These are phyloP conservation scores for Pseudonitzschia pungens DNA, from an alignment of 108 stramenopile genomes.

Conservation along the genomic window DNA sequence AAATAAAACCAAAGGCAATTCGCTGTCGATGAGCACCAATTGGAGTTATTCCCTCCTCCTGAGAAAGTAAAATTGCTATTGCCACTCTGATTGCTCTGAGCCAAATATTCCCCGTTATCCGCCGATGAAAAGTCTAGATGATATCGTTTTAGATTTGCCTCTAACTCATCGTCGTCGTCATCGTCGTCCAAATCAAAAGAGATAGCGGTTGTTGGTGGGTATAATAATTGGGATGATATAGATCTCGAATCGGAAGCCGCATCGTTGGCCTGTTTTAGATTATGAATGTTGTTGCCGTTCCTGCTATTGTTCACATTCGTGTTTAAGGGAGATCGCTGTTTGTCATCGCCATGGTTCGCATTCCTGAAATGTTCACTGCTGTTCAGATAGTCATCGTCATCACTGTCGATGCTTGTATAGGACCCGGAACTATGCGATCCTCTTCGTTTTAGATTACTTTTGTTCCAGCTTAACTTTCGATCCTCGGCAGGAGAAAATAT, in stretches of 20 bases:
- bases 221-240: not conserved
- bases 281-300: not conserved
- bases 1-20: slow-evolving; percentile 25
- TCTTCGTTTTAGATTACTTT: not conserved
- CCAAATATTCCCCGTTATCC: not conserved
- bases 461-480: too few species aligned
- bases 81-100: not conserved
- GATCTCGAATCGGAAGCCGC: not conserved
- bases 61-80: not conserved
- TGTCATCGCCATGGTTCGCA: not conserved
- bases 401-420: not conserved
- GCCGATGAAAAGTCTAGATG: slow-evolving; percentile 18
- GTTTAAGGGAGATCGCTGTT: slow-evolving; percentile 4
- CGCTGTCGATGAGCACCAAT: slow-evolving; percentile 9
- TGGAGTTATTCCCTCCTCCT: not conserved
- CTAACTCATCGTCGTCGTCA: slow-evolving; percentile 11
- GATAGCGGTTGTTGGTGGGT: not conserved
- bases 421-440: not conserved
- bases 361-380: not conserved
- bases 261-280: not conserved
- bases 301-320: not conserved
- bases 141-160: slow-evolving; percentile 27
- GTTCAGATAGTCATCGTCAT: not conserved
- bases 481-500: not conserved
- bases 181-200: slow-evolving; percentile 27